Evolutionary conservation across 2,329 filamentous ascomycete genomes (phyloP).

Genomic region (Phaeosphaeriaceae sp.): DNA sequence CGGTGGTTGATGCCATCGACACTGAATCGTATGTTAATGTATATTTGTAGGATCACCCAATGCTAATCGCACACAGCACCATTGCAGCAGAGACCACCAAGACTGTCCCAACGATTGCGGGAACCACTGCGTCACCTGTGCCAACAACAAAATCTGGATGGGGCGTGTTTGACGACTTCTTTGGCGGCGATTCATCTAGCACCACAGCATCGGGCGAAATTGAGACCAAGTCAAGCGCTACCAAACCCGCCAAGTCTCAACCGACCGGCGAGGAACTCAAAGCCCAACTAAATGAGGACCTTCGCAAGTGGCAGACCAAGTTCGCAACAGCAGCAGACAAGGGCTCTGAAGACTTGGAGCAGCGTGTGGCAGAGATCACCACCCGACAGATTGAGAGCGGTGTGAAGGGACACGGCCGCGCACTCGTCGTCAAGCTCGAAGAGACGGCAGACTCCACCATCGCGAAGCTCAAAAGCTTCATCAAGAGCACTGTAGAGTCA

Average conservation of each 20-base stretch:
- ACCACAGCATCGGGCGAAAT: slow-evolving; percentile 22
- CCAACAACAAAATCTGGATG: slow-evolving; percentile 35
- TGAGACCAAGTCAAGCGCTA: slow-evolving; percentile 19
- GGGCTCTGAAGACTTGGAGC: slow-evolving; percentile 72
- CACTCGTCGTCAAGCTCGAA: slow-evolving; percentile 73
- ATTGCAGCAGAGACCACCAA: slow-evolving; percentile 23
- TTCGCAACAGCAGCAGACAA: slow-evolving; percentile 87
- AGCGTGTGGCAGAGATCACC: slow-evolving; percentile 74
- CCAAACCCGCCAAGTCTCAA: slow-evolving; percentile 28
- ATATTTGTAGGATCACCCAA: not conserved
- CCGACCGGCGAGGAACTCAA: slow-evolving; percentile 53
- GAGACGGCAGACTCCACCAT: slow-evolving; percentile 70
- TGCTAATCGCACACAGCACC: slow-evolving; percentile 17
- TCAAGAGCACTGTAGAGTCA: slow-evolving; percentile 61
- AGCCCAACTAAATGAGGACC: slow-evolving; percentile 74
- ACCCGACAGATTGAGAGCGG: slow-evolving; percentile 71
- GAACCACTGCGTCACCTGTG: slow-evolving; percentile 25
- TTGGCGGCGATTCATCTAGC: slow-evolving; percentile 33
- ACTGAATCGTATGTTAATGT: slow-evolving; percentile 30
- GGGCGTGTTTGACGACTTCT: slow-evolving; percentile 39
- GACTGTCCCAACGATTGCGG: slow-evolving; percentile 25
- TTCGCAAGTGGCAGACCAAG: slow-evolving; percentile 85
- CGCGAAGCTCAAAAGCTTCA: slow-evolving; percentile 69
- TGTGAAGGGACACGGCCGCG: slow-evolving; percentile 69
- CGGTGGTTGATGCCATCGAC: slow-evolving; percentile 63